phyloP scores from a whole-genome alignment of 495 filamentous ascomycete genomes.

The Letharia columbiana region DNA sequence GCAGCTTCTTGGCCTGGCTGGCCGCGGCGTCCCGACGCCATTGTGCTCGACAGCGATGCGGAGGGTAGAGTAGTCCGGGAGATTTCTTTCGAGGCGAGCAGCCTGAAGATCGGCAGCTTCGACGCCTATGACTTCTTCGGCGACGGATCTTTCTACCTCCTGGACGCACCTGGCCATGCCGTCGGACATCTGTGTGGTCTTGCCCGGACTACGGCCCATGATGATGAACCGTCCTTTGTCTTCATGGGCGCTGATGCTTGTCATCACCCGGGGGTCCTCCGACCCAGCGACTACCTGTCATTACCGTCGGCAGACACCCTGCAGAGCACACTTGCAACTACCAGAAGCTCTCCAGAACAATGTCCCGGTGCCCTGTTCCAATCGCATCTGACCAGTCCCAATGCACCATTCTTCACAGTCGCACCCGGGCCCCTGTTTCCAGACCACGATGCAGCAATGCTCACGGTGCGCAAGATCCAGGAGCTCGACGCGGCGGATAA shows the following conservation, averaged over 20 bases:
- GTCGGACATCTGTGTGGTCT: slow-evolving; percentile 36
- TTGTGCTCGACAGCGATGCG: slow-evolving; percentile 30
- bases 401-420: slow-evolving; percentile 5
- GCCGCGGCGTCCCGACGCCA: slow-evolving; percentile 21
- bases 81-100: slow-evolving; percentile 32
- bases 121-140: slow-evolving; percentile 45
- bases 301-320: slow-evolving; percentile 37
- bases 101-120: slow-evolving; percentile 39
- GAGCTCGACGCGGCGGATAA: slow-evolving; percentile 17
- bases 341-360: not conserved
- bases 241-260: slow-evolving; percentile 22
- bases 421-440: slow-evolving; percentile 4
- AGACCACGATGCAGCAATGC: slow-evolving; percentile 10
- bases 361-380: slow-evolving; percentile 6
- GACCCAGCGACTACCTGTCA: slow-evolving; percentile 39
- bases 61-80: slow-evolving; percentile 30
- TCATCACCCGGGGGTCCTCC: slow-evolving; percentile 38
- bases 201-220: slow-evolving; percentile 29
- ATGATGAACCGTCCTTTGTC: slow-evolving; percentile 11
- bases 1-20: slow-evolving; percentile 25
- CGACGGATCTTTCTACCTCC: slow-evolving; percentile 38
- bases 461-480: slow-evolving; percentile 16
- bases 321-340: slow-evolving; percentile 1
- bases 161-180: slow-evolving; percentile 38
- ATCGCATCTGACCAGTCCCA: not conserved